Percentiles rank a stretch among this genome's conserved stretches.
Conservation (phyloP, 306 rosid genomes). For the Benincasa hispida region DNA sequence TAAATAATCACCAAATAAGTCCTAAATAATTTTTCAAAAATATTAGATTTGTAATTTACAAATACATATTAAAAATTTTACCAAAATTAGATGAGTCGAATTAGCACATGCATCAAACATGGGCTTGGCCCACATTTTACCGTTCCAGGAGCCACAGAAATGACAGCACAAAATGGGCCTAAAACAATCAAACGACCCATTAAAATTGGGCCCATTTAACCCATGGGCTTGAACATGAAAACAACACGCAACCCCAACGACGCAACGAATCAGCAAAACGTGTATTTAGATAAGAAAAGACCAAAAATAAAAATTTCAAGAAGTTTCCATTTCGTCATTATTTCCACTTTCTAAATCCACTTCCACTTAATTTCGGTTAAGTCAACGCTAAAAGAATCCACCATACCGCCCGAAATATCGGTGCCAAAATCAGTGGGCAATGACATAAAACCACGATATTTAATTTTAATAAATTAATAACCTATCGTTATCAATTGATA, state of each 20-base stretch:
- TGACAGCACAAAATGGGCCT: neutral
- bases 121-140: neutral
- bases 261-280: neutral
- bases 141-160: neutral
- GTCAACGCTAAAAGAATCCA: neutral
- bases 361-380: neutral
- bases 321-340: neutral
- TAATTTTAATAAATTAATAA: neutral
- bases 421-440: neutral
- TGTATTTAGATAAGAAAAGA: neutral
- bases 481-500: neutral
- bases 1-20: too few relatives aligned
- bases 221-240: neutral
- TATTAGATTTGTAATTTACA: too few relatives aligned
- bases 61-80: too few relatives aligned
- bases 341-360: neutral
- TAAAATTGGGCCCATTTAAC: neutral
- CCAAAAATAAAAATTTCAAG: neutral
- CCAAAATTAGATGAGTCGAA: neutral
- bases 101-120: neutral
- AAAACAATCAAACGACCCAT: neutral
- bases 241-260: neutral
- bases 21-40: neutral
- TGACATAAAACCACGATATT: neutral
- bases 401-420: neutral